phyloP scores from a whole-genome alignment of 2,329 filamentous ascomycete genomes.

The Arthrinium puccinioides region DNA sequence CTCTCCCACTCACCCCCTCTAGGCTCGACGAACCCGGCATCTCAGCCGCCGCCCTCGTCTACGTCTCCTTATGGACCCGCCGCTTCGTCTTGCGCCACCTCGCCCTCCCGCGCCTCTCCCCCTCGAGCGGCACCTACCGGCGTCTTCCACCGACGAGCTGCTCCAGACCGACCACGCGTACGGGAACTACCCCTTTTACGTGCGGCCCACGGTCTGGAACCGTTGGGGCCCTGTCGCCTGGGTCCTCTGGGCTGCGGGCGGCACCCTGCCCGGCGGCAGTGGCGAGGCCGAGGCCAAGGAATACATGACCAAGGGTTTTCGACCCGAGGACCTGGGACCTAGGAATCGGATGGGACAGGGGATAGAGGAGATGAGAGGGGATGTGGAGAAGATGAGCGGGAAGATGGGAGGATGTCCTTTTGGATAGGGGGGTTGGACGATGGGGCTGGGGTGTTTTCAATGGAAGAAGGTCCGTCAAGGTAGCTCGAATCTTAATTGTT shows the following conservation, averaged over 20 bases:
- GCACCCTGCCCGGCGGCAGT: constrained; percentile 35
- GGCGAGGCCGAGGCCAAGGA: constrained; percentile 17
- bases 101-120: constrained; percentile 46
- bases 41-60: constrained; percentile 29
- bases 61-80: constrained; percentile 41
- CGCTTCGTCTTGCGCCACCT: constrained; percentile 51
- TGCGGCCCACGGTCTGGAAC: constrained; percentile 50
- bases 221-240: constrained; percentile 54
- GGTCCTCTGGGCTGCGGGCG: constrained; percentile 35
- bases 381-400: constrained; percentile 27
- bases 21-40: constrained; percentile 38
- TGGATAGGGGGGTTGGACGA: background rate
- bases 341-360: constrained; percentile 44
- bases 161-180: constrained; percentile 41
- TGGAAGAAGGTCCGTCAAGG: too few species aligned
- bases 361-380: constrained; percentile 35
- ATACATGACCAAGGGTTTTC: constrained; percentile 42
- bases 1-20: background rate
- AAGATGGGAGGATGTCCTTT: constrained; percentile 23
- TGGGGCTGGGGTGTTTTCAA: too few species aligned
- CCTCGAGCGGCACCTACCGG: constrained; percentile 27
- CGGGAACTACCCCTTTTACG: constrained; percentile 59
- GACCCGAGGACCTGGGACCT: constrained; percentile 57
- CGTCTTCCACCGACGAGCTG: constrained; percentile 34
- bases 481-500: too few species aligned